Evolutionary conservation across 192 early-diverging fungal species (phyloP).

Genomic region (Backusella circina): DNA sequence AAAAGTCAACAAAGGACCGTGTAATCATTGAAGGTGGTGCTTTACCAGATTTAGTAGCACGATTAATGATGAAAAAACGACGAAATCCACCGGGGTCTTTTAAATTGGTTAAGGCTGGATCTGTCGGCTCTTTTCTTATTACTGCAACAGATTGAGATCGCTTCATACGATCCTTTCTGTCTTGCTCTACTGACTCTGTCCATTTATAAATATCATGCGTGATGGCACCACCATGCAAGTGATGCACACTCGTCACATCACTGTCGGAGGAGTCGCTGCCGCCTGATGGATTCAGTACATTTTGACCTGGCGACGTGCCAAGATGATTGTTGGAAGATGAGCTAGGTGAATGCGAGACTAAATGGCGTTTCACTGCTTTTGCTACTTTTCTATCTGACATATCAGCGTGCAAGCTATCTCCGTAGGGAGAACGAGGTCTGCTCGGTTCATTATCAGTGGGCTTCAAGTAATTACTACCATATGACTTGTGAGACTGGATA

Average conservation of each 20-base stretch:
- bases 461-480: background rate
- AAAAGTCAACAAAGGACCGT: conserved; percentile 89
- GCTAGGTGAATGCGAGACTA: conserved; percentile 49
- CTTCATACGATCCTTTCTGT: conserved; percentile 18
- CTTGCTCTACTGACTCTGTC: conserved; percentile 64
- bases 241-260: conserved; percentile 42
- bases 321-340: background rate
- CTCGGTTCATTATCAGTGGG: background rate
- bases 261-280: background rate
- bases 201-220: conserved; percentile 88
- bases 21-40: conserved; percentile 75
- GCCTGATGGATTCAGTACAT: background rate
- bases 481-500: background rate
- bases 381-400: conserved; percentile 52
- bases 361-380: conserved; percentile 63
- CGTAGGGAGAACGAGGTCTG: conserved; percentile 1
- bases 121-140: background rate
- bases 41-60: conserved; percentile 67
- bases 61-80: conserved; percentile 75
- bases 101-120: conserved; percentile 26
- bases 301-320: background rate
- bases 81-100: conserved; percentile 86
- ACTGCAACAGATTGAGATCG: conserved; percentile 25
- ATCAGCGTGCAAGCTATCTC: conserved; percentile 18
- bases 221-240: conserved; percentile 66